A percentile compares a stretch with the other conserved stretches of the same genome.
These are phyloP conservation scores for Blastocystis sp. DNA, from an alignment of 352 stramenopile genomes.

Conservation along the genomic window DNA sequence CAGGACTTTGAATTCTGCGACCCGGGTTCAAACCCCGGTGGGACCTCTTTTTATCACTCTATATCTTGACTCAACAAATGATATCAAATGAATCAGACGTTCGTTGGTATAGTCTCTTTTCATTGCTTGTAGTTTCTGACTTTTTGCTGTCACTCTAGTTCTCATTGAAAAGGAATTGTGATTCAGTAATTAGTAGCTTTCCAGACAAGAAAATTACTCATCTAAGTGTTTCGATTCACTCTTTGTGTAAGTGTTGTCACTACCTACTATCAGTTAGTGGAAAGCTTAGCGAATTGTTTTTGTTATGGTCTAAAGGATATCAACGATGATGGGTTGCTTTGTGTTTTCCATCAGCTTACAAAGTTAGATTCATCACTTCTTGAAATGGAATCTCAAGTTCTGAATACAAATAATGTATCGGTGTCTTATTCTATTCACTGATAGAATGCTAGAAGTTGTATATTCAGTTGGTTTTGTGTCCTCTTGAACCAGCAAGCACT, in stretches of 20 bases:
- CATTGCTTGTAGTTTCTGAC: not conserved
- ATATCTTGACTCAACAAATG: not conserved
- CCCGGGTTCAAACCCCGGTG: conserved; percentile 77
- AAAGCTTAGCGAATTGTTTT: not conserved
- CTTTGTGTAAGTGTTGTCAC: not conserved
- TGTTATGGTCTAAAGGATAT: not conserved
- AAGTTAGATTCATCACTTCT: not conserved
- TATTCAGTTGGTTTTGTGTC: not conserved
- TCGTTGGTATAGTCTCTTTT: conserved; percentile 32
- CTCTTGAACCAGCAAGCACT: not conserved
- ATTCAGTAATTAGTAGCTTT: not conserved
- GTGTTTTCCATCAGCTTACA: not conserved
- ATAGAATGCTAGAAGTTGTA: not conserved
- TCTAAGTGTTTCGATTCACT: not conserved
- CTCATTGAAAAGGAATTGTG: conserved; percentile 8
- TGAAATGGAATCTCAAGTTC: not conserved
- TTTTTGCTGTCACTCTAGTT: not conserved
- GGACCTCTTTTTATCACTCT: conserved; percentile 72
- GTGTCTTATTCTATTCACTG: not conserved
- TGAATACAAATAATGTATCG: not conserved
- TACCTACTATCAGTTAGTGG: not conserved
- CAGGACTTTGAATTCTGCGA: conserved; percentile 83
- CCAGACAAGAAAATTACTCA: not conserved
- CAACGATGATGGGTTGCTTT: not conserved
- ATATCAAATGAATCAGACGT: conserved; percentile 6